Conservation (phyloP, 305 asterid genomes). For the Ajuga reptans region DNA sequence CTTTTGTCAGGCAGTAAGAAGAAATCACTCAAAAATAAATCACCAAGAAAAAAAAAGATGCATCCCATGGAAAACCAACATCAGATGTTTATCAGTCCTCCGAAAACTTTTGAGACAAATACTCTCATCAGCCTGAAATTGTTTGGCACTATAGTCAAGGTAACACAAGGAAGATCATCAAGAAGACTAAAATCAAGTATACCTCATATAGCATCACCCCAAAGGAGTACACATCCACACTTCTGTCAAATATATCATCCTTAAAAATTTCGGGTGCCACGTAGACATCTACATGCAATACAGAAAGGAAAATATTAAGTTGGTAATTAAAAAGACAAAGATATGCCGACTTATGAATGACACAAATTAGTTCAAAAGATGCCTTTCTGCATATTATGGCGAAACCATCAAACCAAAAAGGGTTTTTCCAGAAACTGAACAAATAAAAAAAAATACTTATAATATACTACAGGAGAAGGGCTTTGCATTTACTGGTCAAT, state of each 20-base stretch:
- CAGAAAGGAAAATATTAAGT: not conserved
- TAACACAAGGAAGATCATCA: not conserved
- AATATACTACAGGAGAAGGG: not conserved
- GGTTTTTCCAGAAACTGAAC: too few relatives aligned
- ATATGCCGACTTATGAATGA: not conserved
- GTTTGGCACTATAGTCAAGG: not conserved
- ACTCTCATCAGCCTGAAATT: not conserved
- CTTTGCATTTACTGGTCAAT: not conserved
- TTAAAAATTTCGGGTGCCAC: conserved; percentile 77
- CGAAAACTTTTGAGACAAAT: not conserved
- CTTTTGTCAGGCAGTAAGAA: not conserved
- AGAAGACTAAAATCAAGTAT: conserved; percentile 16
- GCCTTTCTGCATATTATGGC: not conserved
- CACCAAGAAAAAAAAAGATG: not conserved
- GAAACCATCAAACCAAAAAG: not conserved
- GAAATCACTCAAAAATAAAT: not conserved
- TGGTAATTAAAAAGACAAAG: not conserved
- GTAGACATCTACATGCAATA: conserved; percentile 47
- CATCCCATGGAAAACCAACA: not conserved
- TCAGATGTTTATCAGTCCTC: not conserved
- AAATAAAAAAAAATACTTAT: too few relatives aligned
- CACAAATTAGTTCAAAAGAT: not conserved
- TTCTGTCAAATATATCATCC: conserved; percentile 67
- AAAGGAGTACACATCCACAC: conserved; percentile 80
- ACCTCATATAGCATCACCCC: conserved; percentile 90